Base-by-base conservation (phyloP, 768 basidiomycete species). In the Phanerochaete carnosa region DNA sequence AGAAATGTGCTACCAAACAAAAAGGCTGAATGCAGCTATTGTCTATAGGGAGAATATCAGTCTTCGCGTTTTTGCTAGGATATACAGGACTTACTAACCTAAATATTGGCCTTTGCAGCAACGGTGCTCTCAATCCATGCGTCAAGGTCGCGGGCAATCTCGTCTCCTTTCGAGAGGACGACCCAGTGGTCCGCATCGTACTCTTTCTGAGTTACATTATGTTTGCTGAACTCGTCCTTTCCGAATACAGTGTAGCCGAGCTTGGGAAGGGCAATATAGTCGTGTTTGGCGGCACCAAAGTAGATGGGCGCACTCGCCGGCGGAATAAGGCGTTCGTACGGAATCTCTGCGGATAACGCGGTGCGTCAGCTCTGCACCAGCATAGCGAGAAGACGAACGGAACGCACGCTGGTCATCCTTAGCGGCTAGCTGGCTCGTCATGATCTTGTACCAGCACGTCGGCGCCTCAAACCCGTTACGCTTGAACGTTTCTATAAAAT, bases 361-460 rank as follows among this genome's bases (percentile, higher is more conserved):
- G 13, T 47, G 8, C 50, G 7, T 52, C 28, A 52, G 50, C 25
- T 23, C 28, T 9, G 26, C 25, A 9, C 25, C 23, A 6, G 13
- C 3, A 29, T 52, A 5, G n/a, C n/a, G n/a, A n/a, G n/a, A n/a
- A 9, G 30, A 52, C 50, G 3, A 43, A 35, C 33, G 33, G 8
- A 30, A 15, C 50, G n/a, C 32, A 52, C 50, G 28, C n/a, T 8
- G 22, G 50, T 55, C 54, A 26, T 55, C 54, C 22, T 35, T 26
- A 12, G 32, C 13, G 33, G 54, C 19, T 4, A 25, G 15, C 22
- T n/a, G 28, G 26, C 35, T 57, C 12, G 29, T 32, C 61, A 67
- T 66, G 57, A 66, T 68, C 37, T 61, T 69, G 68, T 79, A 79
- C 75, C 76, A 80, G 60, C 70, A 72, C 57, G 76, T 66, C 23